Evolutionary conservation across 163 green algal genomes (phyloP), one percentile per base, ranked within the genome.

Genomic region (Chloromonas sp.): DNA sequence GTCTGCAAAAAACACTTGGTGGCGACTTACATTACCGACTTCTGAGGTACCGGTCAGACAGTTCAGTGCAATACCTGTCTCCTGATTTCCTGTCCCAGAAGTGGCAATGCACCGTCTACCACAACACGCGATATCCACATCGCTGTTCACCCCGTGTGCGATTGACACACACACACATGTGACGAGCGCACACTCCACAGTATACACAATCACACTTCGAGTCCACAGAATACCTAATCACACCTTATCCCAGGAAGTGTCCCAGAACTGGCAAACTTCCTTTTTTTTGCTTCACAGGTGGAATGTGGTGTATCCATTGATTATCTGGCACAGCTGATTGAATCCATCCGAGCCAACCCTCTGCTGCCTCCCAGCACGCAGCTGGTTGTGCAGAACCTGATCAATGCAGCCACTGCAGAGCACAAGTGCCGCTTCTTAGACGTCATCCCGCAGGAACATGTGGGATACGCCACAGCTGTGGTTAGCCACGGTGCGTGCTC

Each of bases 281-380:
- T 5, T 74, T 5, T 11, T 11, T 11, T 74, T 11, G 11, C 66
- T 11, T 15, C 66, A 11, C 66, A 74, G 77, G 77, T 81, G n/a
- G 77, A 81, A 2, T 81, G 77, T 81, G 77, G 77, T 3, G 77
- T 81, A 8, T 81, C 77, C 1, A 81, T 81, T 8, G 77, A 81
- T 8, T 81, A 57, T 3, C 77, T 81, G 2, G 57, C 15, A 60
- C 3, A n/a, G 2, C 3, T 81, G n/a, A 57, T 57, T 15, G 14
- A 61, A 36, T 60, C 15, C 2, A 2, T 81, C n/a, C 77, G 77
- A 57, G 15, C n/a, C n/a, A 3, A 61, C 36, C 77, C 77, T 2
- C n/a, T 81, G 2, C 15, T 81, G n/a, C 77, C 77, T 1, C 60
- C 77, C 15, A 62, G 3, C n/a, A 81, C 77, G 1, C 2, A 14